Percentiles rank a stretch among this genome's conserved stretches.
These are phyloP conservation scores for Fusarium sublunatum DNA, from an alignment of 2,329 filamentous ascomycete genomes.

Conservation along the genomic window DNA sequence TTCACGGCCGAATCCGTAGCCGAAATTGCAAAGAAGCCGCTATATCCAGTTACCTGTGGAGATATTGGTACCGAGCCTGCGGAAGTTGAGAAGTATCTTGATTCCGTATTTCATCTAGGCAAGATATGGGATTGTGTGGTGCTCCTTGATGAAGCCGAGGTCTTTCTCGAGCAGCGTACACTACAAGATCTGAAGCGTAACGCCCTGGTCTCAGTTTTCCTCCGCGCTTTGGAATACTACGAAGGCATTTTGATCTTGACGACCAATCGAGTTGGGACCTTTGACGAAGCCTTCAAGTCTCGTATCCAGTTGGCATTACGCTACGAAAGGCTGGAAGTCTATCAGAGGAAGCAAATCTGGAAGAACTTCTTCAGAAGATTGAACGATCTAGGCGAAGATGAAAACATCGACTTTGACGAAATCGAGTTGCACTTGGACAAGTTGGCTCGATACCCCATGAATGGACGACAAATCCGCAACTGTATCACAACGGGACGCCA, in stretches of 20 bases:
- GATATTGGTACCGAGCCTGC: constrained; percentile 35
- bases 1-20: constrained; percentile 35
- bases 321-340: constrained; percentile 5
- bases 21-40: constrained; percentile 26
- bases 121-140: constrained; percentile 32
- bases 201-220: neutral
- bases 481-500: constrained; percentile 17
- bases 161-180: constrained; percentile 12
- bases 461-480: constrained; percentile 23
- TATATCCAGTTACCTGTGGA: constrained; percentile 33
- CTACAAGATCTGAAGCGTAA: constrained; percentile 8
- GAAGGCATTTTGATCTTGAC: constrained; percentile 6
- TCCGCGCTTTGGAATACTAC: constrained; percentile 17
- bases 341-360: constrained; percentile 15
- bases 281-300: constrained; percentile 22
- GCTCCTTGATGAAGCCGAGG: constrained; percentile 17
- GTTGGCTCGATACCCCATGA: constrained; percentile 1
- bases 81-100: constrained; percentile 33
- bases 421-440: constrained; percentile 1
- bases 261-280: constrained; percentile 14
- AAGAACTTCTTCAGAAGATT: neutral
- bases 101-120: constrained; percentile 23
- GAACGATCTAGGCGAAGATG: neutral
- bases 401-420: constrained; percentile 8
- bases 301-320: constrained; percentile 13